These are phyloP conservation scores for Pseudogymnoascus destructans DNA, from an alignment of 2,329 filamentous ascomycete genomes.

Conservation along the genomic window DNA sequence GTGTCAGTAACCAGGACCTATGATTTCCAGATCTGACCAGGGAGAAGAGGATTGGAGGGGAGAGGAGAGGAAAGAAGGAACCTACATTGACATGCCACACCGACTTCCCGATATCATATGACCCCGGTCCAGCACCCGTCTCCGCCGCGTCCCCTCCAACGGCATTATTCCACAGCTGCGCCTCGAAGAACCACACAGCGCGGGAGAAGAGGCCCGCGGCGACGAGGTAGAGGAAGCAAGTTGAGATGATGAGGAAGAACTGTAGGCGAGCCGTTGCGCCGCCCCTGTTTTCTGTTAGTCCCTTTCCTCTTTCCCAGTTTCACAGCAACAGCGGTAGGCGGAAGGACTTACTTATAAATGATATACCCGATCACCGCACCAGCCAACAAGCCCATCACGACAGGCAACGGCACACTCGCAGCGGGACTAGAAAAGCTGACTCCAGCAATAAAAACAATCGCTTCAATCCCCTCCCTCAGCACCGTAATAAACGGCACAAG, in stretches of 20 bases:
- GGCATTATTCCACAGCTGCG: constrained; percentile 44
- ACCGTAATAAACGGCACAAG: constrained; percentile 76
- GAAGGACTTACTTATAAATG: constrained; percentile 58
- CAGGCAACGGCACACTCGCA: constrained; percentile 62
- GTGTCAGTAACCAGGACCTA: constrained; percentile 8
- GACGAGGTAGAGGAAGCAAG: constrained; percentile 73
- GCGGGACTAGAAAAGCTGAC: constrained; percentile 67
- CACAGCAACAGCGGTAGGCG: neutral
- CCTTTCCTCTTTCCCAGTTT: neutral
- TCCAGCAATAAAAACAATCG: constrained; percentile 74
- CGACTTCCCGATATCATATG: constrained; percentile 63
- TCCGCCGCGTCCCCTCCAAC: constrained; percentile 44
- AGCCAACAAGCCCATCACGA: constrained; percentile 56
- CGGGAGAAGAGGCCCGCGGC: constrained; percentile 71
- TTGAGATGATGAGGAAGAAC: constrained; percentile 68
- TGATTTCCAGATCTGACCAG: neutral
- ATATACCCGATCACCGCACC: constrained; percentile 57
- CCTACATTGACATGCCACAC: constrained; percentile 74
- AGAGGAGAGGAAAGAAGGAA: constrained; percentile 14
- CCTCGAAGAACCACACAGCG: constrained; percentile 62
- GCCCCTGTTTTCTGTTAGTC: constrained; percentile 29
- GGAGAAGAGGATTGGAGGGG: neutral
- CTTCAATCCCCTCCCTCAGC: constrained; percentile 75
- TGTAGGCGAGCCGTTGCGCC: constrained; percentile 56
- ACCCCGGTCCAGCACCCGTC: constrained; percentile 54